These are phyloP conservation scores for Aspergillus novofumigatus DNA, from an alignment of 2,329 filamentous ascomycete genomes.

Conservation along the genomic window DNA sequence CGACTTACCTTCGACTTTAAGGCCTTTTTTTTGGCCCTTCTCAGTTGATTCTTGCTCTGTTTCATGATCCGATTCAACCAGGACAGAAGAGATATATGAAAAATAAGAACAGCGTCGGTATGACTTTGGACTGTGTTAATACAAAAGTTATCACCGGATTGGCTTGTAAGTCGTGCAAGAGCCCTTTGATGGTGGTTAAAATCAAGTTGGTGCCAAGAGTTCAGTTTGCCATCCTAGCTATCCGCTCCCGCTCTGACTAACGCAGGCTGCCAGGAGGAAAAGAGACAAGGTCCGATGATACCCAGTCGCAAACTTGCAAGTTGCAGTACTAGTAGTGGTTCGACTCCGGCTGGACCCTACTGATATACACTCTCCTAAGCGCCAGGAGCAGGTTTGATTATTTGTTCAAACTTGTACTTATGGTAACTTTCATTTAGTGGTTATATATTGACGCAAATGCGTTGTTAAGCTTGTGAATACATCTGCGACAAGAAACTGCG, in stretches of 20 bases:
- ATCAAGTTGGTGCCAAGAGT: not conserved
- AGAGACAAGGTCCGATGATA: no score
- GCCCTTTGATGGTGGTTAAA: not conserved
- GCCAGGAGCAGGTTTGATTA: not conserved
- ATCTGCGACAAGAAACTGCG: not conserved
- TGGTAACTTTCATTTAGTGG: not conserved
- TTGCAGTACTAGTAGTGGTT: not conserved
- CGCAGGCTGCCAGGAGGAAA: not conserved
- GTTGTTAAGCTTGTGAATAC: not conserved
- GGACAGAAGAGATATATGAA: not conserved
- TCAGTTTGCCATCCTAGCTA: not conserved
- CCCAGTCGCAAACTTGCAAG: no score
- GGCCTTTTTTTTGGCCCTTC: constrained; percentile 91
- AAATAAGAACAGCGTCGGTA: not conserved
- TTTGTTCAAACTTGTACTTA: not conserved
- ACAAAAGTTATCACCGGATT: not conserved
- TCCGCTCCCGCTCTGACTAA: not conserved
- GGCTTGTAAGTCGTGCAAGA: not conserved
- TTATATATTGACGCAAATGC: not conserved
- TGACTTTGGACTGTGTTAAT: not conserved
- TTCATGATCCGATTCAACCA: constrained; percentile 45
- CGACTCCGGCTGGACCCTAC: not conserved
- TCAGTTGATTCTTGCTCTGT: constrained; percentile 90
- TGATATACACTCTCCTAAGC: not conserved
- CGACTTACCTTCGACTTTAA: constrained; percentile 63